phyloP scores from a whole-genome alignment of 805 yeast species.

The Nakazawaea anatomiae region DNA sequence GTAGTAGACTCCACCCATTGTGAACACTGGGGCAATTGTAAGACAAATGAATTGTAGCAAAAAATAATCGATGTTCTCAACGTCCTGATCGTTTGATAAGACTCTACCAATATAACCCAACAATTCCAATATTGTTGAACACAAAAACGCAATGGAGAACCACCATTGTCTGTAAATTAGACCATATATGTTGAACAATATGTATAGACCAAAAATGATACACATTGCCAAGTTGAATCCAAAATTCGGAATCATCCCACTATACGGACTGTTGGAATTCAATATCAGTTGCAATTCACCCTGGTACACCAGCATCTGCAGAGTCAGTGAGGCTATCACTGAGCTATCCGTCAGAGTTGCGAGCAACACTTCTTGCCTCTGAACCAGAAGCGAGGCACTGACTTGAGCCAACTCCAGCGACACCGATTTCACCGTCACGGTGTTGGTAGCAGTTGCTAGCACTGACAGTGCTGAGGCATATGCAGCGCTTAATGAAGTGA shows the following conservation, averaged over 20 bases:
- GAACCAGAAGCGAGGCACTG: neutral
- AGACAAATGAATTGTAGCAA: constrained; percentile 62
- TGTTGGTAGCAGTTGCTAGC: neutral
- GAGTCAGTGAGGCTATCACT: constrained; percentile 16
- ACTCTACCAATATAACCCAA: constrained; percentile 65
- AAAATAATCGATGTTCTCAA: constrained; percentile 33
- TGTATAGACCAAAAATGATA: constrained; percentile 44
- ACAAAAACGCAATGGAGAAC: constrained; percentile 52
- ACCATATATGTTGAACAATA: constrained; percentile 38
- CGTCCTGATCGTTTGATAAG: constrained; percentile 31
- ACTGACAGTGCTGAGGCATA: neutral
- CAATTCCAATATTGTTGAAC: constrained; percentile 57
- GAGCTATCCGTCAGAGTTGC: constrained; percentile 29
- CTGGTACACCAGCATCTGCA: constrained; percentile 11
- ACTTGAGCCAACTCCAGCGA: neutral
- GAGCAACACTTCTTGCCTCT: neutral
- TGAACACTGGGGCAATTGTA: constrained; percentile 76
- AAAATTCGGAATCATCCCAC: constrained; percentile 40
- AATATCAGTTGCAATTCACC: neutral
- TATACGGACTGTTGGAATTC: constrained; percentile 1
- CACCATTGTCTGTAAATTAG: constrained; percentile 51
- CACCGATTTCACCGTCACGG: neutral
- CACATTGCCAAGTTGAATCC: constrained; percentile 57
- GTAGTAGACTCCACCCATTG: constrained; percentile 80
- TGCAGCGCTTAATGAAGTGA: neutral